phyloP scores from a whole-genome alignment of 1,284 basidiomycete species.

The Boletus holoroseus region DNA sequence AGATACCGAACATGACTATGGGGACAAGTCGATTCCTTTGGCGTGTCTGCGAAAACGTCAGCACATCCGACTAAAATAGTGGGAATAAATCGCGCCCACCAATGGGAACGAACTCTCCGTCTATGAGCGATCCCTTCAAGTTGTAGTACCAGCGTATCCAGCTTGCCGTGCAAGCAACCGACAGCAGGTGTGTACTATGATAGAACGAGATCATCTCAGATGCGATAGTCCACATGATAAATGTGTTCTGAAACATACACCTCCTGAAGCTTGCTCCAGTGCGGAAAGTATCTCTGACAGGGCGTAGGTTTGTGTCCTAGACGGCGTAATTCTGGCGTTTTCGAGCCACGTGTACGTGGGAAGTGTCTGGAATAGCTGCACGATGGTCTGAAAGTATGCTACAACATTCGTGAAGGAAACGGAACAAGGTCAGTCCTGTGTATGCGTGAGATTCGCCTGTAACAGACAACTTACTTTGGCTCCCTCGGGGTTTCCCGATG shows the following conservation, averaged over 20 bases:
- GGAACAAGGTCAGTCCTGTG: background rate
- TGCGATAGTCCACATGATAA: background rate
- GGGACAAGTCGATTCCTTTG: constrained; percentile 29
- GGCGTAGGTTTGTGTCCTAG: constrained; percentile 49
- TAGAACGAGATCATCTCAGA: background rate
- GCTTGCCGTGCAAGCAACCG: constrained; percentile 44
- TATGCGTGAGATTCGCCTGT: background rate
- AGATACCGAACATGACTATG: constrained; percentile 9
- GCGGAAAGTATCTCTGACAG: constrained; percentile 55
- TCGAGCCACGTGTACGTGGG: constrained; percentile 70
- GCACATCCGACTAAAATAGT: background rate
- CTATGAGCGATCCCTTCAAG: constrained; percentile 59
- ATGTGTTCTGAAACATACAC: constrained; percentile 21
- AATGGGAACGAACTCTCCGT: constrained; percentile 58
- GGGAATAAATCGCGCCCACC: constrained; percentile 33
- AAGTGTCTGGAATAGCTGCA: constrained; percentile 55
- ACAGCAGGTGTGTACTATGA: constrained; percentile 52
- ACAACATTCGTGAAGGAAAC: constrained; percentile 45
- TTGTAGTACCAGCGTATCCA: constrained; percentile 65
- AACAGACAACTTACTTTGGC: constrained; percentile 42
- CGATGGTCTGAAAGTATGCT: constrained; percentile 63
- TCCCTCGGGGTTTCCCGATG: constrained; percentile 51
- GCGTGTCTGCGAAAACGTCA: constrained; percentile 43
- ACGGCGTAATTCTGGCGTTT: constrained; percentile 65
- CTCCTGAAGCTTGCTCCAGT: constrained; percentile 47